A percentile compares a stretch with the other conserved stretches of the same genome.
These are phyloP conservation scores for Tephrocybe rancida DNA, from an alignment of 768 basidiomycete species.

Conservation along the genomic window DNA sequence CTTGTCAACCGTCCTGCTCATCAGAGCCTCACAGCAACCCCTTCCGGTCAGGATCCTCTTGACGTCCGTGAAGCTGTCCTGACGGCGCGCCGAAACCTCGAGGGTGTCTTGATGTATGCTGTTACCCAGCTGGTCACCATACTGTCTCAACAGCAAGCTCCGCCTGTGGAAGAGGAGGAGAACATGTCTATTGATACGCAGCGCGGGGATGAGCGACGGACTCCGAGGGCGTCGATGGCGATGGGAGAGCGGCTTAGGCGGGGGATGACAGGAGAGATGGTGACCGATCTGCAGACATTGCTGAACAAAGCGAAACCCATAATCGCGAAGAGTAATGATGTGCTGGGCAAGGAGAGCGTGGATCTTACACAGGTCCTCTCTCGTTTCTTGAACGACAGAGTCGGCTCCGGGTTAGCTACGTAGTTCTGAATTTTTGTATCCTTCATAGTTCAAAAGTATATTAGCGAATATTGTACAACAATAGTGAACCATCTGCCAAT, in stretches of 20 bases:
- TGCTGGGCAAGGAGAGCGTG: slow-evolving; percentile 45
- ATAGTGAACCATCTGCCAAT: too few species aligned
- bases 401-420: slow-evolving; percentile 30
- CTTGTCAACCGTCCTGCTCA: slow-evolving; percentile 64
- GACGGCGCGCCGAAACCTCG: slow-evolving; percentile 64
- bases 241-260: slow-evolving; percentile 69
- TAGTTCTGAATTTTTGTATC: not conserved
- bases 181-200: slow-evolving; percentile 39
- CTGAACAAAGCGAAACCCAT: slow-evolving; percentile 67
- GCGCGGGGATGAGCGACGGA: slow-evolving; percentile 36
- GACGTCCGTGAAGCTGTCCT: slow-evolving; percentile 60
- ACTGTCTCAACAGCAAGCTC: slow-evolving; percentile 68
- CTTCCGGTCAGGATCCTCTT: slow-evolving; percentile 34
- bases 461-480: not conserved
- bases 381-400: slow-evolving; percentile 66
- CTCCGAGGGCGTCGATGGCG: slow-evolving; percentile 46
- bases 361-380: slow-evolving; percentile 65
- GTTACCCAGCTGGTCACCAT: slow-evolving; percentile 81
- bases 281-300: slow-evolving; percentile 66
- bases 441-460: not conserved
- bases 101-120: slow-evolving; percentile 68
- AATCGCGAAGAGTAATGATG: slow-evolving; percentile 57
- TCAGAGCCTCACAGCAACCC: slow-evolving; percentile 48
- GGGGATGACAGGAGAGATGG: slow-evolving; percentile 83
- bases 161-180: slow-evolving; percentile 43